Evolutionary conservation across 495 filamentous ascomycete species (phyloP), one percentile per base, ranked within the genome.

Genomic region (Aspergillus affinis): DNA sequence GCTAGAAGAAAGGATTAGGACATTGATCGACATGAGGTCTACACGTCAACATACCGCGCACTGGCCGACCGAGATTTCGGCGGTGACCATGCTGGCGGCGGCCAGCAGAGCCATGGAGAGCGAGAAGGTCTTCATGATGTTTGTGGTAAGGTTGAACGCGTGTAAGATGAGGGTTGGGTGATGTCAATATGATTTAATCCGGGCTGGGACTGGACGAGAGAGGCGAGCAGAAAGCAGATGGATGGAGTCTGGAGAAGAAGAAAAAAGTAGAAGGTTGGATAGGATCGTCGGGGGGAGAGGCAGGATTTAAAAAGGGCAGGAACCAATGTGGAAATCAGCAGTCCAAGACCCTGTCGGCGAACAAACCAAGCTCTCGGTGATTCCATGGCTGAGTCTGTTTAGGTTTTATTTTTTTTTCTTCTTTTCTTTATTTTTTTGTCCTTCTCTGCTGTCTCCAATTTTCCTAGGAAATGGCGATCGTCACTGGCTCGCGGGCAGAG

Each of bases 61-160:
- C 9, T 76, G 63, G 41, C 68, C 65, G 46, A 63, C 60, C 48
- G 69, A 72, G n/a, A 70, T 32, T 20, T 66, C 66, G 29, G 75
- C 75, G 19, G 63, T 53, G 49, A 62, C 69, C 49, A 70, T 54
- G 62, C 66, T 67, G 52, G 69, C 54, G 10, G 72, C 67, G 50
- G 73, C 75, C 63, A 77, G 56, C 58, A 80, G 51, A 61, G 67
- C 71, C 60, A 77, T 51, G 50, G 68, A 68, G 49, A 78, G 59
- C 5, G 71, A 62, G 65, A 75, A 65, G 49, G 70, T 65, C 77
- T 78, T 80, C 77, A 80, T 79, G 57, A 59, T 76, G 69, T n/a
- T 51, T 23, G 54, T 50, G 20, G 45, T 5, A 26, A 32, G 49
- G 6, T 29, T 19, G 47, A 32, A 12, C 4, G 29, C 41, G 52